phyloP scores from a whole-genome alignment of 2,329 filamentous ascomycete species.

The Colletotrichum sp. region DNA sequence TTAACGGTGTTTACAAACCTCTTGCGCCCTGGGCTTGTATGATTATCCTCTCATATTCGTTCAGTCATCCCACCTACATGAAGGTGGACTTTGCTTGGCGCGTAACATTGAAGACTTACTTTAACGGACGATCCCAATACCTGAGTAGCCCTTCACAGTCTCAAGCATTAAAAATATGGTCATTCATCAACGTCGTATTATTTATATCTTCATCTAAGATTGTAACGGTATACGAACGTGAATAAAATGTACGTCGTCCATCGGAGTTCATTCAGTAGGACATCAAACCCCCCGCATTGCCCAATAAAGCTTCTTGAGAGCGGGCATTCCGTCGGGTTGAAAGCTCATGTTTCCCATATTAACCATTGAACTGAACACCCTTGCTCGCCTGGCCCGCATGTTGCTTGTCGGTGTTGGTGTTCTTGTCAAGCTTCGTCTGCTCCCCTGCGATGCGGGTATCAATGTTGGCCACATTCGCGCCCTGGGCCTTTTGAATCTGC shows the following conservation, averaged over 20 bases:
- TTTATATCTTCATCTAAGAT: not conserved
- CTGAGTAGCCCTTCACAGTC: not conserved
- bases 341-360: not conserved
- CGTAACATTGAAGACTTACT: not conserved
- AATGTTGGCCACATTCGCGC: constrained; percentile 45
- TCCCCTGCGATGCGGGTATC: constrained; percentile 35
- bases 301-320: not conserved
- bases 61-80: not conserved
- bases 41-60: accelerated
- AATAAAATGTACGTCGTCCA: not conserved
- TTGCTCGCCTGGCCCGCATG: constrained; percentile 37
- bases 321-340: not conserved
- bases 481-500: constrained; percentile 55
- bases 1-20: not conserved
- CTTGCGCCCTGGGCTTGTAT: not conserved
- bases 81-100: not conserved
- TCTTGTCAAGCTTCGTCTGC: constrained; percentile 55
- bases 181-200: not conserved
- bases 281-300: not conserved
- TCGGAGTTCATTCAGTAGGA: not conserved
- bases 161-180: not conserved
- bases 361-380: constrained; percentile 35
- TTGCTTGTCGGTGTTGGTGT: constrained; percentile 44
- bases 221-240: not conserved
- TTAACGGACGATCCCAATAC: not conserved